Conservation (phyloP, 2,329 filamentous ascomycete species). For the Trichoderma polysporum region DNA sequence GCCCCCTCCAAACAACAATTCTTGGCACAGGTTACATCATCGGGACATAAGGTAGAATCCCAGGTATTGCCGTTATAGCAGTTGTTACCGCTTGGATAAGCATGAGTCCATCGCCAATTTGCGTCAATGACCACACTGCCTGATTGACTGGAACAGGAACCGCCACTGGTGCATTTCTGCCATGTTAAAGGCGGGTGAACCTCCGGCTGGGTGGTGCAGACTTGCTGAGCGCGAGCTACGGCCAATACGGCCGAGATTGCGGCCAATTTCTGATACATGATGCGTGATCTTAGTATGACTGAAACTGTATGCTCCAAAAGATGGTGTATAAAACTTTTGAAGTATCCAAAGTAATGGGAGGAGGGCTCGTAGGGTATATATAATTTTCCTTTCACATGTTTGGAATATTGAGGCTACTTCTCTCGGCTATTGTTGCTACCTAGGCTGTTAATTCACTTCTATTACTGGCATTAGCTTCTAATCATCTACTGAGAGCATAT, state of each 20-base stretch:
- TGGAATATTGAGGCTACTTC: background rate
- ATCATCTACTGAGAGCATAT: background rate
- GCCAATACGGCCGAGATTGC: slow-evolving; percentile 28
- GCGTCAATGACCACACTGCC: slow-evolving; percentile 57
- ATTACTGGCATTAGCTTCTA: background rate
- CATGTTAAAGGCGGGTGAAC: slow-evolving; percentile 54
- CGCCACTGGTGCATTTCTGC: slow-evolving; percentile 51
- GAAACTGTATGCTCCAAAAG: background rate
- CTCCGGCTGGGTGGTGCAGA: slow-evolving; percentile 48
- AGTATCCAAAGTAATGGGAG: background rate
- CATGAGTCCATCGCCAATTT: slow-evolving; percentile 63
- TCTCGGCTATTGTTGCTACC: slow-evolving; percentile 1
- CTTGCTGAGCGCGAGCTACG: slow-evolving; percentile 46
- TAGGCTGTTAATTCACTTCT: background rate
- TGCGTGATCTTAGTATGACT: background rate
- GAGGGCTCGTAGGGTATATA: background rate
- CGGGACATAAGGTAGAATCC: slow-evolving; percentile 43
- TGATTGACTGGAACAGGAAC: slow-evolving; percentile 47
- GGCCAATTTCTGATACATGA: slow-evolving; percentile 18
- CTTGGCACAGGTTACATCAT: slow-evolving; percentile 44
- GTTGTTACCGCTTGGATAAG: slow-evolving; percentile 47
- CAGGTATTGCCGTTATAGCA: slow-evolving; percentile 56
- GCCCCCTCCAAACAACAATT: slow-evolving; percentile 56
- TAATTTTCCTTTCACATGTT: background rate
- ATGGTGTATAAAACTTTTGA: background rate